Conservation (phyloP, 1,284 basidiomycete genomes). For the Microbotryum violaceum region DNA sequence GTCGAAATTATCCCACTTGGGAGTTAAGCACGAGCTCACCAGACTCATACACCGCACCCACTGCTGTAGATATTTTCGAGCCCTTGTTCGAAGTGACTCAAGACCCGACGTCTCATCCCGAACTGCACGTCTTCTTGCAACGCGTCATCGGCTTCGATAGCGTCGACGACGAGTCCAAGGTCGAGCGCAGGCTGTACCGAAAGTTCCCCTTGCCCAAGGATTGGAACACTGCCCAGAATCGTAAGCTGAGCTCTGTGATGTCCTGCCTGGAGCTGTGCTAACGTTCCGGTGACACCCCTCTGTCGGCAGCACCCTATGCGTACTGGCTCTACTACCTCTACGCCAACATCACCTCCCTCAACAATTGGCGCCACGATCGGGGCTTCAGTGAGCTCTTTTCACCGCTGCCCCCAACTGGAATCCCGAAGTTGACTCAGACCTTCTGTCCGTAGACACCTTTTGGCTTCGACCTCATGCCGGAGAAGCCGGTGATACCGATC, state of each 20-base stretch:
- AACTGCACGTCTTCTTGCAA: conserved; percentile 91
- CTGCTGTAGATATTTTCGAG: conserved; percentile 70
- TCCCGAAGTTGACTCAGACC: not conserved
- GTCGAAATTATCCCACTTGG: conserved; percentile 38
- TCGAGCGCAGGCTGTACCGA: conserved; percentile 80
- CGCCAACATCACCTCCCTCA: conserved; percentile 89
- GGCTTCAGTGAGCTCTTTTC: conserved; percentile 71
- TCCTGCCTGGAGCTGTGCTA: conserved; percentile 1
- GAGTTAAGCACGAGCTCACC: not conserved
- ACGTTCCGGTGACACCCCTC: not conserved
- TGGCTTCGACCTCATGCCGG: conserved; percentile 95
- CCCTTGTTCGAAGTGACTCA: conserved; percentile 95
- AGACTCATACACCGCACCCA: not conserved
- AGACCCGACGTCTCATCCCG: conserved; percentile 81
- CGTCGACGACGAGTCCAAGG: conserved; percentile 96
- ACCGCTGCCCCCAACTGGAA: not conserved
- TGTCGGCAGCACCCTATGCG: conserved; percentile 14
- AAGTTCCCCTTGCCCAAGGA: conserved; percentile 91
- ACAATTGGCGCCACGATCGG: conserved; percentile 76
- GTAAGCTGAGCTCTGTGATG: conserved; percentile 86
- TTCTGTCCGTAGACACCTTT: conserved; percentile 64
- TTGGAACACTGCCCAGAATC: conserved; percentile 84
- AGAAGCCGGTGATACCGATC: conserved; percentile 97
- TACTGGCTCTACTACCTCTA: conserved; percentile 94
- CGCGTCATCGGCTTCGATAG: conserved; percentile 94